Evolutionary conservation across 2,329 filamentous ascomycete species (phyloP), one percentile per base, ranked within the genome.

Genomic region (Xylariales sp.): DNA sequence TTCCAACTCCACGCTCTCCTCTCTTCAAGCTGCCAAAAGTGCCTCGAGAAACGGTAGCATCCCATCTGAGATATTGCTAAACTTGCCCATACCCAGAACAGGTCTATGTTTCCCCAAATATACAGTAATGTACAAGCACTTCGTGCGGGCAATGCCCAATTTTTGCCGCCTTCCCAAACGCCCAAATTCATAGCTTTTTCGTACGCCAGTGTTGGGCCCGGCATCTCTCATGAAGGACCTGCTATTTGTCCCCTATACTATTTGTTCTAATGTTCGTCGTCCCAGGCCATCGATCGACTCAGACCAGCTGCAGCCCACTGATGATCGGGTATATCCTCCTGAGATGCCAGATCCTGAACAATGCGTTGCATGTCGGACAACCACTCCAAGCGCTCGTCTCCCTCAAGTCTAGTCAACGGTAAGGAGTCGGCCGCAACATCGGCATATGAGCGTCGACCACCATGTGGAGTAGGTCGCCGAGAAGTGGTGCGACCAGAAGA

Each of bases 271-370:
- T 45, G 47, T 4, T 42, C 55, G 10, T 62, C 62, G 40, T 69
- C 68, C 25, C 61, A 65, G 14, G 66, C 62, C 41, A 79, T 62
- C 11, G 71, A 82, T 48, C 81, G 76, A 54, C 72, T 81, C 48
- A 87, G 71, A 31, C 84, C 84, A 44, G 74, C 82, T 53, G 78
- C 75, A 44, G 78, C 78, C 88, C 88, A 94, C 80, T 84, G 90
- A 49, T 88, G 82, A 46, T 93, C 86, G 0, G 86, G 84, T 40
- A 93, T 84, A 52, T 90, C 85, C 55, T 87, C 77, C 18, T 86
- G 71, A 14, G 77, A 73, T 24, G 82, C 79, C 41, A 94, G 71
- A 31, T 79, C 74, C 51, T 83, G 79, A 25, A 93, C 72, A 34
- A 94, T 84, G 38, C 74, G 73, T 51, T 86, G 82, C 75, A 90